Evolutionary conservation across 805 yeast genomes (phyloP), one percentile per base, ranked within the genome.

Genomic region (Candida berthetii): DNA sequence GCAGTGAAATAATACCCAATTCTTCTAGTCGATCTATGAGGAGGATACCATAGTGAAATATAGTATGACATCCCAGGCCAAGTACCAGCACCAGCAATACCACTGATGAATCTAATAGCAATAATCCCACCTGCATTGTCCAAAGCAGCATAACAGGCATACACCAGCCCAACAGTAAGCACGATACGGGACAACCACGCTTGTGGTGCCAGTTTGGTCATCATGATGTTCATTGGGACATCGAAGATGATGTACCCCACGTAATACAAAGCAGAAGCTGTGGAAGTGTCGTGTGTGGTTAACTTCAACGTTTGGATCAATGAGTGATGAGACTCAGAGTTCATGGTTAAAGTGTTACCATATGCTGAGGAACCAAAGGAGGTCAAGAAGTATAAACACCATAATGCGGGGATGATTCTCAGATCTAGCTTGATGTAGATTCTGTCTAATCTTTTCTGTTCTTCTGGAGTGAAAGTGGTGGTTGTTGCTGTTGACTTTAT

Each of bases 21-120:
- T 56, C 96, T 69, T 48, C 76, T 73, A 2, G 95, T 85, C 49
- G 80, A 75, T 45, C 93, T 69, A 37, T 83, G 80, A 40, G 80
- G 75, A 2, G 96, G 96, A 55, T 87, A 87, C 91, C 95, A 87
- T 52, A 86, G 65, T 0, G 90, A 77, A 35, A 87, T 70, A 54
- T 87, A 87, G 62, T 86, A 87, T 18, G 88, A 78, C 82, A 87
- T 70, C 9, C 95, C 95, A 1, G 95, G 95, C 95, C 95, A 86
- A 4, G 86, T 78, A 34, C 95, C 95, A 10, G 95, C 93, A 40
- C 86, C 86, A 43, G 82, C 83, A 42, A 82, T 49, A 37, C 95
- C 95, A 24, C 83, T 73, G 43, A 87, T 69, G 44, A 86, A 78
- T 48, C 95, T 70, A 35, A 80, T 61, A 2, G 89, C 95, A 43